Evolutionary conservation across 306 rosid genomes (phyloP), one percentile per base, ranked within the genome.

Genomic region (Hylodesmum podocarpum): DNA sequence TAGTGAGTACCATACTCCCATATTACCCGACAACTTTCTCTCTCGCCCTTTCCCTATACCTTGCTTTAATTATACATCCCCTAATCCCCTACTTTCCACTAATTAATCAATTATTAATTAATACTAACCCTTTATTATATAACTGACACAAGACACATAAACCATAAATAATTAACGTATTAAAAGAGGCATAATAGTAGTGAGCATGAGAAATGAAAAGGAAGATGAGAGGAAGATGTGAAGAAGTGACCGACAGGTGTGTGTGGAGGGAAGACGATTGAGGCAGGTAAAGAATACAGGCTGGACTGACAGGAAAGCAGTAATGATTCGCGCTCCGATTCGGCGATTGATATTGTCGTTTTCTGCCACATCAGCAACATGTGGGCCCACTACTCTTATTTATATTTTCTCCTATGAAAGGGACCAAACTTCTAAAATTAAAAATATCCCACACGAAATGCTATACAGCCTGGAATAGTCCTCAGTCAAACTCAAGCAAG

Each of bases 301-400:
- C 97, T 93, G 94, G 87, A 75, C 82, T 82, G 92, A 84, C 85
- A 85, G 80, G 37, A 80, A 80, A 78, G 86, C 85, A 82, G 67
- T 83, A 88, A 89, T 93, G 83, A 90, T 79, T 86, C 89, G 89
- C 87, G 78, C 85, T 84, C 87, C 89, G 81, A 64, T 93, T 83
- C 87, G 90, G 96, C 87, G 85, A 88, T 87, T 81, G 51, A 66
- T 80, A 55, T 91, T 91, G 95, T 91, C 98, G 90, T 87, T 80
- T 86, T 77, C 6, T 51, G 86, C 89, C 92, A 84, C 72, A 37
- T 85, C 91, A 85, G 14, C 82, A 46, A 16, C 16, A 0, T 4
- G 37, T 34, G 84, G 78, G 19, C 82, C 87, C 72, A 4, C 16
- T 2, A 2, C 41, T 12, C 58, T 4, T 76, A 40, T 67, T 47